phyloP scores from a whole-genome alignment of 768 basidiomycete genomes.

The Boletellus emodensis region DNA sequence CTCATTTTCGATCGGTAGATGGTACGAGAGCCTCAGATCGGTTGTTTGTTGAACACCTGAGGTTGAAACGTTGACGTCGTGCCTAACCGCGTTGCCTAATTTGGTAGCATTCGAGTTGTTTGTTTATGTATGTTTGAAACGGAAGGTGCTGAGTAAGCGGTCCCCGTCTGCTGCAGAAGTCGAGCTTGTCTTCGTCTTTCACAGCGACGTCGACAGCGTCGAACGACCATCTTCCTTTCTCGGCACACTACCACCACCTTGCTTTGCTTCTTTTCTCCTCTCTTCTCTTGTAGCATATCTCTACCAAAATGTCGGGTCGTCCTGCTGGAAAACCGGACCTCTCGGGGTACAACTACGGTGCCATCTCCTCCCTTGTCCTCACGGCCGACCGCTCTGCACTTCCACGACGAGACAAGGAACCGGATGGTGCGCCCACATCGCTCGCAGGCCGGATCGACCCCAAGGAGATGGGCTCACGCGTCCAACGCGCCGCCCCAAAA shows the following conservation, averaged over 20 bases:
- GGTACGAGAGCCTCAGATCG: too few species aligned
- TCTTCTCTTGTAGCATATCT: constrained; percentile 5
- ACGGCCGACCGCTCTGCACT: constrained; percentile 83
- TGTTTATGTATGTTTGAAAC: constrained; percentile 22
- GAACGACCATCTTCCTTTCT: background rate
- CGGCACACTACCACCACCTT: background rate
- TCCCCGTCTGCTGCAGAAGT: too few species aligned
- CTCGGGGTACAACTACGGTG: constrained; percentile 93
- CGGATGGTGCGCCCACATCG: constrained; percentile 93
- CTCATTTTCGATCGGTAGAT: background rate
- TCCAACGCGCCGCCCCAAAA: constrained; percentile 75
- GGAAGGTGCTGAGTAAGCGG: constrained; percentile 15
- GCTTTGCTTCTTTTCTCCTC: background rate
- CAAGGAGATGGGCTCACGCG: constrained; percentile 91
- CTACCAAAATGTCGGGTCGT: constrained; percentile 35
- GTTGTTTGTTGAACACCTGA: background rate
- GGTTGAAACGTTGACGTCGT: too few species aligned
- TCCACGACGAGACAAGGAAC: constrained; percentile 89
- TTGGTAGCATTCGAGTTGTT: background rate
- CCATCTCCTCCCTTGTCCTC: constrained; percentile 90
- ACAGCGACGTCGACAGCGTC: constrained; percentile 13
- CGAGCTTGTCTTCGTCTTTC: background rate
- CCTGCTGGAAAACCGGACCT: constrained; percentile 65
- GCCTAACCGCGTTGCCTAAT: too few species aligned
- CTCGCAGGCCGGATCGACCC: constrained; percentile 88